These are phyloP conservation scores for Penicillium sp. DNA, from an alignment of 2,329 filamentous ascomycete genomes.

Conservation along the genomic window DNA sequence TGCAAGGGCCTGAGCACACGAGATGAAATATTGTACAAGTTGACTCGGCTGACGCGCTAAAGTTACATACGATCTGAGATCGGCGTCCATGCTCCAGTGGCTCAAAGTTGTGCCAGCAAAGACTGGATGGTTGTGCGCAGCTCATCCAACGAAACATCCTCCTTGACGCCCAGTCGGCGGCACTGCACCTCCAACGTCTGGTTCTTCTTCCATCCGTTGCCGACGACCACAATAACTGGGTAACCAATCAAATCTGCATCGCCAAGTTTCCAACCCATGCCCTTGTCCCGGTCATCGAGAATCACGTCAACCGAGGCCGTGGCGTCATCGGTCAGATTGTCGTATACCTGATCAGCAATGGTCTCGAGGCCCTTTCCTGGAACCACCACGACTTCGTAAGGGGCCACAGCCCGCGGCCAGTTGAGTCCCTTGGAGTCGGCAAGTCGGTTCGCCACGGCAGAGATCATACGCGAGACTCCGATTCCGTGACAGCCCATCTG, in stretches of 20 bases:
- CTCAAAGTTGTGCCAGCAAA: slow-evolving; percentile 56
- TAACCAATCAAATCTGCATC: slow-evolving; percentile 91
- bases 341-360: slow-evolving; percentile 64
- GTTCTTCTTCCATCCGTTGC: slow-evolving; percentile 65
- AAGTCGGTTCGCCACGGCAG: slow-evolving; percentile 76
- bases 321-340: slow-evolving; percentile 50
- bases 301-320: slow-evolving; percentile 60
- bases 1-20: neutral
- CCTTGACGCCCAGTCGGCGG: slow-evolving; percentile 64
- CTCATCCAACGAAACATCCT: slow-evolving; percentile 57
- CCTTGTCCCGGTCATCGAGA: slow-evolving; percentile 71
- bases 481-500: slow-evolving; percentile 98
- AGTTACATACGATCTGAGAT: neutral
- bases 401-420: slow-evolving; percentile 86
- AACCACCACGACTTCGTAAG: slow-evolving; percentile 75
- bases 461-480: slow-evolving; percentile 86
- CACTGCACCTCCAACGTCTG: slow-evolving; percentile 77
- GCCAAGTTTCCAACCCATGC: slow-evolving; percentile 80
- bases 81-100: no score
- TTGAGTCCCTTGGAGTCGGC: slow-evolving; percentile 74
- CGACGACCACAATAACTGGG: slow-evolving; percentile 78
- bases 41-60: neutral
- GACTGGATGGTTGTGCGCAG: slow-evolving; percentile 51
- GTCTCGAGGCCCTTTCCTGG: slow-evolving; percentile 49
- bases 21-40: slow-evolving; percentile 11